phyloP scores from a whole-genome alignment of 805 yeast genomes.

The Clavispora asparagi region DNA sequence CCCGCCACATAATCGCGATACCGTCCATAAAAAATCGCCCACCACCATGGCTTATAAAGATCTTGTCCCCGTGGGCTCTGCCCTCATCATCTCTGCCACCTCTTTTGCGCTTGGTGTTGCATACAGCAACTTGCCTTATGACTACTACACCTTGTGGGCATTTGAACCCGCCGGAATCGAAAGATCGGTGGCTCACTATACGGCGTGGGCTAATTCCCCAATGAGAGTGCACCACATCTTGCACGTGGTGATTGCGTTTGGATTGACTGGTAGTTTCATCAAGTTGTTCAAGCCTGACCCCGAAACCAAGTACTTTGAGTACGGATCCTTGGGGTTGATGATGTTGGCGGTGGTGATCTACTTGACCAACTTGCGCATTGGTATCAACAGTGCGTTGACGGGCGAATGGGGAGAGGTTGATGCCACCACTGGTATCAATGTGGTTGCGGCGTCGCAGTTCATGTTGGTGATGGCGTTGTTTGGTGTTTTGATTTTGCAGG shows the following conservation, averaged over 20 bases:
- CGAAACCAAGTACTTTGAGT: slow-evolving; percentile 83
- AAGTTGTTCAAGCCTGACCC: slow-evolving; percentile 85
- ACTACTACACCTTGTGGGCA: slow-evolving; percentile 67
- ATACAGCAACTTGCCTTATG: slow-evolving; percentile 78
- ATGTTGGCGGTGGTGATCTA: slow-evolving; percentile 74
- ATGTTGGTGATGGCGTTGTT: slow-evolving; percentile 65
- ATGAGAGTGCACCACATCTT: slow-evolving; percentile 51
- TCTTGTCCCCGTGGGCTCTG: slow-evolving; percentile 41
- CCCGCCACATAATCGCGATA: background rate
- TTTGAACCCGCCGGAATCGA: slow-evolving; percentile 48
- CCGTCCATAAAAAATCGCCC: background rate
- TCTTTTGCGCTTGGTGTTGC: slow-evolving; percentile 79
- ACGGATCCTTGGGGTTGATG: slow-evolving; percentile 72
- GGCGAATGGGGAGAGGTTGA: slow-evolving; percentile 95
- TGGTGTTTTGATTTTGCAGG: slow-evolving; percentile 83
- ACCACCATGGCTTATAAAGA: slow-evolving; percentile 33
- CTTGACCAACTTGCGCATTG: slow-evolving; percentile 80
- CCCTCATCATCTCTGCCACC: slow-evolving; percentile 45
- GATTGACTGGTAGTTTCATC: slow-evolving; percentile 65
- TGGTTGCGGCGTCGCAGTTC: slow-evolving; percentile 83
- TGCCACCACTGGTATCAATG: slow-evolving; percentile 78
- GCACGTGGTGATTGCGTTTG: slow-evolving; percentile 58
- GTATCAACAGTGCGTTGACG: slow-evolving; percentile 59
- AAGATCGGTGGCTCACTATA: slow-evolving; percentile 67
- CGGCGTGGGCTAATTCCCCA: slow-evolving; percentile 66